Base-by-base conservation (phyloP, 352 stramenopile species). In the Pythium rhizo-oryzae region DNA sequence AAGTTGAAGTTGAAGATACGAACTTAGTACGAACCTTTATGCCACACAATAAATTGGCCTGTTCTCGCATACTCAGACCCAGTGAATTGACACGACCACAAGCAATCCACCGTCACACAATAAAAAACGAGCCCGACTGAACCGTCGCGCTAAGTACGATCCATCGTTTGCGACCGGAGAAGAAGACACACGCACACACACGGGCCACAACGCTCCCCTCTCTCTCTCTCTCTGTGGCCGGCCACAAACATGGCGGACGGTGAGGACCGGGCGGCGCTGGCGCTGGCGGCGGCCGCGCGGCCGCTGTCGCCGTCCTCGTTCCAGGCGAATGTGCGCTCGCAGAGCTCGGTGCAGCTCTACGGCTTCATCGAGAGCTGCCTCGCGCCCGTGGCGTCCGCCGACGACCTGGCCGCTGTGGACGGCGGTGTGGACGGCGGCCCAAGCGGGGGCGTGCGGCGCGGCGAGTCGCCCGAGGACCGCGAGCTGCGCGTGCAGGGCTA, bases 271-370 rank as follows among this genome's bases (percentile, higher is more conserved):
- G 28, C 28, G 28, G 28, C 28, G 28, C 2, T 33, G 28, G 28
- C 28, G 28, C 28, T 33, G 28, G 28, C 28, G 28, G 39, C 39
- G 25, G 18, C 44, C 23, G 12, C 56, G 55, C 30, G 46, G 39
- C 56, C 57, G 41, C 46, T 63, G 57, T 70, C 64, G 37, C 64
- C 58, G 21, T 59, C 65, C 28, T 66, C 71, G 8, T 72, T 74
- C 39, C 70, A 75, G 51, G 46, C 62, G 37, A 72, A 69, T 24
- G 67, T 81, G 56, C 86, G 86, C 61, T 94, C 85, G 53, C 87
- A 91, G 65, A 93, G 83, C 76, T 93, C 86, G 1, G 84, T 96
- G 69, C 85, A 94, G 65, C 81, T 96, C 44, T 85, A 93, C 64
- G 88, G 86, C 4, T 90, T 84, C 69, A 91, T 94, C 65, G 82